Conservation (phyloP, 306 rosid species). For the Pachyrhizus erosus region DNA sequence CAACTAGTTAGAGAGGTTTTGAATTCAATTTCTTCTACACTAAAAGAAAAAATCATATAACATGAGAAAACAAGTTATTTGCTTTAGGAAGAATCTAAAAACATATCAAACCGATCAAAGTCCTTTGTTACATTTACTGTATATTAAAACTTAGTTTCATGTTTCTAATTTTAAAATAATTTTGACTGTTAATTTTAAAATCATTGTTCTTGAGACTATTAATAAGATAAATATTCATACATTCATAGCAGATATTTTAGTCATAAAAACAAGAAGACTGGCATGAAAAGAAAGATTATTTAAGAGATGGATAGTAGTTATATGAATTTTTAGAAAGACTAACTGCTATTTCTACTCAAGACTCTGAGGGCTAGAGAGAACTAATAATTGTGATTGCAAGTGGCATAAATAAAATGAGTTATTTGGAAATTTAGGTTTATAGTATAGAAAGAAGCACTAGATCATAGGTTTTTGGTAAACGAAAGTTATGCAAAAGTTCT, state of each 20-base stretch:
- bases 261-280: not conserved
- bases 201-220: not conserved
- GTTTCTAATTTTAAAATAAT: not conserved
- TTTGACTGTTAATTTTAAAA: not conserved
- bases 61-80: conserved; percentile 20
- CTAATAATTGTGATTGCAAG: conserved; percentile 29
- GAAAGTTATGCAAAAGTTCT: not conserved
- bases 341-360: not conserved
- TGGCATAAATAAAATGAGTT: not conserved
- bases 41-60: not conserved
- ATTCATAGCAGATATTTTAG: not conserved
- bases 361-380: not conserved
- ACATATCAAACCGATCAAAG: conserved; percentile 1
- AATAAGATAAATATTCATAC: not conserved
- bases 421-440: conserved; percentile 4
- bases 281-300: not conserved
- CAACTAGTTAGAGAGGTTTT: not conserved
- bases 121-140: not conserved
- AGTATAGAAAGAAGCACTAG: conserved; percentile 13
- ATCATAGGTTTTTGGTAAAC: not conserved
- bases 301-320: not conserved
- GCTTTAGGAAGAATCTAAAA: conserved; percentile 25
- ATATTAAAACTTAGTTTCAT: conserved; percentile 14
- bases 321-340: not conserved
- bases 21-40: not conserved